Percentiles rank a stretch among this genome's conserved stretches.
Conservation (phyloP, 208 protist species). For the Phytomonas francai region DNA sequence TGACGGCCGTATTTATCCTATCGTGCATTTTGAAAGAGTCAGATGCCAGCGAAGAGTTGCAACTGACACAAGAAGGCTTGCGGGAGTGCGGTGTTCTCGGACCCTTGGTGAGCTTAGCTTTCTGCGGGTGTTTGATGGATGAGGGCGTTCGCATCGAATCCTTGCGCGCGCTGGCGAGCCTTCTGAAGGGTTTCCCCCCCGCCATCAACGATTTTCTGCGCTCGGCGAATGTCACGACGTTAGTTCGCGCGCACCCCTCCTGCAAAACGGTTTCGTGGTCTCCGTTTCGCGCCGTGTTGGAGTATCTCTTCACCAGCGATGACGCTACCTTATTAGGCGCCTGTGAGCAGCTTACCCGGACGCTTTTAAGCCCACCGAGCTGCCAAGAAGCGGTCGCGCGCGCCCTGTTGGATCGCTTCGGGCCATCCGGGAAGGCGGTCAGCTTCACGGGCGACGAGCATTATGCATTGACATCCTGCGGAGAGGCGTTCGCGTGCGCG, state of each 20-base stretch:
- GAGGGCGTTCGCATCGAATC: slow-evolving; percentile 70
- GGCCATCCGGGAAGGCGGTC: no score
- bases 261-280: slow-evolving; percentile 24
- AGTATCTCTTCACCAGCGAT: slow-evolving; percentile 42
- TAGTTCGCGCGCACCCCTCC: slow-evolving; percentile 14
- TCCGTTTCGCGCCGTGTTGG: slow-evolving; percentile 34
- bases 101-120: slow-evolving; percentile 43
- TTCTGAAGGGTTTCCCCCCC: slow-evolving; percentile 26
- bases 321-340: slow-evolving; percentile 46
- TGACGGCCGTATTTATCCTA: slow-evolving; percentile 49
- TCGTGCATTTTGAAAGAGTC: slow-evolving; percentile 45
- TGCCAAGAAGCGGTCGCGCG: slow-evolving; percentile 13
- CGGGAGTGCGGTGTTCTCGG: slow-evolving; percentile 46
- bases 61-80: slow-evolving; percentile 20
- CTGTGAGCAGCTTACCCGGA: slow-evolving; percentile 31
- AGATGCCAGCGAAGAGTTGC: slow-evolving; percentile 19
- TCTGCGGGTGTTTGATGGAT: slow-evolving; percentile 51
- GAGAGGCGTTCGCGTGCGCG: neutral
- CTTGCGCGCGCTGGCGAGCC: slow-evolving; percentile 40
- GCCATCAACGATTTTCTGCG: slow-evolving; percentile 43
- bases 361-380: slow-evolving; percentile 15
- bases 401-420: slow-evolving; percentile 13
- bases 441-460: no score
- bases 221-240: slow-evolving; percentile 10
- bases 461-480: neutral